Evolutionary conservation across 805 yeast species (phyloP), one percentile per base, ranked within the genome.

Genomic region (Wickerhamomyces hampshirensis): DNA sequence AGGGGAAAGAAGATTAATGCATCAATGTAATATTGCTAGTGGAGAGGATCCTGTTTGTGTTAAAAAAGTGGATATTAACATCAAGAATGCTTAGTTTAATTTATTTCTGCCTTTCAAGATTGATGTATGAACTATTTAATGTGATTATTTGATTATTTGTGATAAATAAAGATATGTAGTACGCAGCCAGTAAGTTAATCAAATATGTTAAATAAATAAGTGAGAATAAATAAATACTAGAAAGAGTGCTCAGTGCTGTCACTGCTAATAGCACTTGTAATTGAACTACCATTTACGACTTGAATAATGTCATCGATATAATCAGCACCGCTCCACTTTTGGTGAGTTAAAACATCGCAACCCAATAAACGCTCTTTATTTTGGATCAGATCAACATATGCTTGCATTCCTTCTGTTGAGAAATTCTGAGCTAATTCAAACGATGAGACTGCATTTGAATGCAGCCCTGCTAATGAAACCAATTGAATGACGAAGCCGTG

Each of bases 1-100:
- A 14, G 85, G 82, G 32, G 93, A 86, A 55, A 77, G 75, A 51
- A 75, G 96, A 60, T 68, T 87, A 55, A 86, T 87, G 94, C 96
- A 87, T 56, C 96, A 87, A 65, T 87, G 96, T 64, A 87, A 87
- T 63, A 84, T 87, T 57, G 95, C 96, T 15, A 75, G 86, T 54
- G 89, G 87, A 7, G 46, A 55, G 12, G 91, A 83, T 53, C 95
- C 95, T 3, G 56, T 62, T 6, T 50, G 56, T 43, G 48, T 42
- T 14, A 46, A 45, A 36, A 41, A 33, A 21, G 24, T 21, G 7
- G 24, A 21, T 21, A n/a, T n/a, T n/a, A n/a, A n/a, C n/a, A n/a
- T n/a, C n/a, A n/a, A n/a, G n/a, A n/a, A n/a, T n/a, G n/a, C n/a
- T n/a, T n/a, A n/a, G n/a, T n/a, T n/a, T n/a, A n/a, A n/a, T n/a